Percentiles rank a stretch among this genome's conserved stretches.
Evolutionary conservation across 306 rosid genomes (phyloP).

Genomic region (Sindora glabra): DNA sequence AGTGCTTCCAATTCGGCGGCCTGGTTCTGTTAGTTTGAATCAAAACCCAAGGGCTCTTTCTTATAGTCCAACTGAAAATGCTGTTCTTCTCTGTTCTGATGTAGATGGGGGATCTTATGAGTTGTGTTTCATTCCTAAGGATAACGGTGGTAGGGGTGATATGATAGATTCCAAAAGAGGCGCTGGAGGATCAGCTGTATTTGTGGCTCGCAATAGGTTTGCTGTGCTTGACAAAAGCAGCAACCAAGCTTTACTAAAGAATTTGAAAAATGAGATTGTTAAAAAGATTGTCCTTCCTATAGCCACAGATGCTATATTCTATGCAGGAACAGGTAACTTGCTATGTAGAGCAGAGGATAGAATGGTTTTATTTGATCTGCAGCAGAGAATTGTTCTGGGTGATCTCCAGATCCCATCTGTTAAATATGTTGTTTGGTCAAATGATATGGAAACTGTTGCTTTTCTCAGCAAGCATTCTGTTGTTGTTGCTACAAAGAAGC

Average conservation of each 20-base stretch:
- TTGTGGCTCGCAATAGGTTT: constrained; percentile 86
- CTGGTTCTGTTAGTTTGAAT: constrained; percentile 70
- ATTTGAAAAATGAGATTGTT: constrained; percentile 63
- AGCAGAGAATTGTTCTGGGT: constrained; percentile 69
- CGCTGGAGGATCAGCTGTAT: constrained; percentile 83
- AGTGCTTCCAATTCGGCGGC: constrained; percentile 75
- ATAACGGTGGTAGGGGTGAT: constrained; percentile 67
- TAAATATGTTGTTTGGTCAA: constrained; percentile 85
- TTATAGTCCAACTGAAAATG: constrained; percentile 79
- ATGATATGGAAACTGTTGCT: constrained; percentile 82
- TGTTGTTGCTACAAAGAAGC: constrained; percentile 75
- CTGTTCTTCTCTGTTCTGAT: constrained; percentile 85
- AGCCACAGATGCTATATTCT: constrained; percentile 75
- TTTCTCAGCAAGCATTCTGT: constrained; percentile 92
- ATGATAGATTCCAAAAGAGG: constrained; percentile 87
- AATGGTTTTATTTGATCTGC: constrained; percentile 77
- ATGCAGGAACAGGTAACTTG: constrained; percentile 84
- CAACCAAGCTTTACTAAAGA: constrained; percentile 65
- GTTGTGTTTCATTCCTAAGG: constrained; percentile 73
- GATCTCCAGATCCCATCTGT: constrained; percentile 82
- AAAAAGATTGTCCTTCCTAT: constrained; percentile 69
- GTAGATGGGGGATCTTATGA: constrained; percentile 88
- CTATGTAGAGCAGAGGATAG: constrained; percentile 83
- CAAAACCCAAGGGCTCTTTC: constrained; percentile 87
- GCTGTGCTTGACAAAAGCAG: constrained; percentile 80